Evolutionary conservation across 371 early-diverging fungal species (phyloP).

Genomic region (Mortierella sp.): DNA sequence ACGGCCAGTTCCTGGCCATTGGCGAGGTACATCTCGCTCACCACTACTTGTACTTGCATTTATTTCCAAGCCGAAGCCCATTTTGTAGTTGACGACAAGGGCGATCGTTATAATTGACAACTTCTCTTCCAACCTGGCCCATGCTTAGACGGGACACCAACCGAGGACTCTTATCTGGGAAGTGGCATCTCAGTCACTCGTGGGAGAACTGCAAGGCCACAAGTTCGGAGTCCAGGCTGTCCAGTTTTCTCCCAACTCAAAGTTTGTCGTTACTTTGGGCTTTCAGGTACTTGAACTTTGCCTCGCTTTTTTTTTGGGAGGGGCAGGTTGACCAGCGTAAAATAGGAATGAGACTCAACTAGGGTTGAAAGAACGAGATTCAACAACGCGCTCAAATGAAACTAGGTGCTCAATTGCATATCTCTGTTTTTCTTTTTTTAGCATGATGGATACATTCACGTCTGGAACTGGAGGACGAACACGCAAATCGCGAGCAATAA

Average conservation of each 20-base stretch:
- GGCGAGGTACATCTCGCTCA: constrained; percentile 75
- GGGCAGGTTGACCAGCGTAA: neutral
- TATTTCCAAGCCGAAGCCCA: neutral
- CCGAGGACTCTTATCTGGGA: constrained; percentile 86
- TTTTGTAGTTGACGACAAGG: neutral
- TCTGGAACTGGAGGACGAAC: constrained; percentile 88
- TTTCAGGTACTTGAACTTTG: constrained; percentile 69
- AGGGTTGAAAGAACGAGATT: neutral
- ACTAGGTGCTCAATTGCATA: constrained; percentile 3
- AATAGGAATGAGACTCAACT: neutral
- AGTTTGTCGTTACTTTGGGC: constrained; percentile 85
- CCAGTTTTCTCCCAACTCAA: constrained; percentile 81
- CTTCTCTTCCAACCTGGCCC: neutral
- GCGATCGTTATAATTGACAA: neutral
- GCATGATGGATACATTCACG: constrained; percentile 87
- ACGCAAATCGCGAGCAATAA: constrained; percentile 76
- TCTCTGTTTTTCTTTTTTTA: constrained; percentile 39
- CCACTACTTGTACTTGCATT: neutral
- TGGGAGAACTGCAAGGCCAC: constrained; percentile 81
- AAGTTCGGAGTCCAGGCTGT: constrained; percentile 84
- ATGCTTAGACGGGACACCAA: constrained; percentile 81
- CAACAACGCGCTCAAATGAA: neutral
- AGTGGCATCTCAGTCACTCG: constrained; percentile 64
- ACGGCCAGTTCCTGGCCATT: constrained; percentile 84
- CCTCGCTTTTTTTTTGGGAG: neutral